Evolutionary conservation across 345 rosid species (phyloP).

Genomic region (Eucalyptus curtisii): DNA sequence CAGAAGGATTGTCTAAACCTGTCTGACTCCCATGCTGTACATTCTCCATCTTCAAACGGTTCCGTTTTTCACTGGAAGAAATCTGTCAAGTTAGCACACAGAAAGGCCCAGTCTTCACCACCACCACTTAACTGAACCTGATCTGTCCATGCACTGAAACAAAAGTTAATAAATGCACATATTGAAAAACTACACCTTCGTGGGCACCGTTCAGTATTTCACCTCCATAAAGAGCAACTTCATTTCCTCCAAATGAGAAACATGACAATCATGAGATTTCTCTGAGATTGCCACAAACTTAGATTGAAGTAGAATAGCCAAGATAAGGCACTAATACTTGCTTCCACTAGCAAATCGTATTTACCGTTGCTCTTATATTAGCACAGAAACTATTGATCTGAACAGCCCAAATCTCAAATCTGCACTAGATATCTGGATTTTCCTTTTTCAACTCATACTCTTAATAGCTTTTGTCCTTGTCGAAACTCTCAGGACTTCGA

Average conservation of each 20-base stretch:
- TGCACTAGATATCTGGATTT: neutral
- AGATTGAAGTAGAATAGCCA: neutral
- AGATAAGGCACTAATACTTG: neutral
- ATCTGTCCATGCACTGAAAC: neutral
- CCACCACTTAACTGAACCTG: neutral
- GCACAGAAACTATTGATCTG: neutral
- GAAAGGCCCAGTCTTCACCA: neutral
- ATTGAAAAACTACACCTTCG: neutral
- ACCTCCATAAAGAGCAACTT: neutral
- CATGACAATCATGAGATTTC: neutral
- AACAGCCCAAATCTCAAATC: neutral
- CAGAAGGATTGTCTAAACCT: neutral
- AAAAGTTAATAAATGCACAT: neutral
- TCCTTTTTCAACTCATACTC: neutral
- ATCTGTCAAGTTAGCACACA: neutral
- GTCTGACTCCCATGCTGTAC: too few relatives aligned
- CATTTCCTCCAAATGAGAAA: neutral
- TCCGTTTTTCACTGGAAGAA: neutral
- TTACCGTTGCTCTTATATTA: neutral
- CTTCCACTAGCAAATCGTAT: neutral
- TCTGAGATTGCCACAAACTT: neutral
- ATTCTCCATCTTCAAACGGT: neutral
- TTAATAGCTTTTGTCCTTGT: neutral
- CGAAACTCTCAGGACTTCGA: neutral
- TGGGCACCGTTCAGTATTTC: neutral